Base-by-base conservation (phyloP, 305 asterid genomes). In the Withania somnifera region DNA sequence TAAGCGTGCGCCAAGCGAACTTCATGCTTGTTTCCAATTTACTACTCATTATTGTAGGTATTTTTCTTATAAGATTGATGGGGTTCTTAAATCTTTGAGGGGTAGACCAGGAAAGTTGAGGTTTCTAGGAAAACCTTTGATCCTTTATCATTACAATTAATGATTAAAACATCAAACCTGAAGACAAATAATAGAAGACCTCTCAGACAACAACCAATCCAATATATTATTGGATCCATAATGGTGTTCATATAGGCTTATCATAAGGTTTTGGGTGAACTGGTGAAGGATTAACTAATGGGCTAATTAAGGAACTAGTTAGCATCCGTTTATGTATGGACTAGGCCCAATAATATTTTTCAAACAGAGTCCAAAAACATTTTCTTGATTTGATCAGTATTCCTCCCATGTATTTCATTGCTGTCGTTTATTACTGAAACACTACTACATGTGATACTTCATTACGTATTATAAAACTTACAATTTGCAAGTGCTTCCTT, bases 111-210 rank as follows among this genome's bases (percentile, higher is more conserved):
- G n/a, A n/a, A n/a, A n/a, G n/a, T n/a, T n/a, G n/a, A n/a, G n/a
- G n/a, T n/a, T n/a, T n/a, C n/a, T n/a, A n/a, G n/a, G n/a, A n/a
- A n/a, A n/a, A n/a, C n/a, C n/a, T n/a, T n/a, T n/a, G n/a, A n/a
- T n/a, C n/a, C n/a, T n/a, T n/a, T n/a, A n/a, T n/a, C n/a, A n/a
- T n/a, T n/a, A n/a, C n/a, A n/a, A n/a, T n/a, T n/a, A 73, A 22
- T 2, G 26, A 1, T 73, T 8, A 26, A 47, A 26, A 30, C 0
- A 3, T 1, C 10, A 0, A 82, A 95, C 99, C 99, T 96, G 99
- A 84, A 96, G 98, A 85, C 99, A 96, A 76, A 96, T 93, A 24
- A 96, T 94, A 82, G 98, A 91, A 87, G 99, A 96, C 85, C 98
- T 90, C 84, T 96, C 99, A 57, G 87, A 88, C 91, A 94, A 86